Evolutionary conservation across 495 filamentous ascomycete species (phyloP), one percentile per base, ranked within the genome.

Genomic region (Hypoxylon lienhwacheense): DNA sequence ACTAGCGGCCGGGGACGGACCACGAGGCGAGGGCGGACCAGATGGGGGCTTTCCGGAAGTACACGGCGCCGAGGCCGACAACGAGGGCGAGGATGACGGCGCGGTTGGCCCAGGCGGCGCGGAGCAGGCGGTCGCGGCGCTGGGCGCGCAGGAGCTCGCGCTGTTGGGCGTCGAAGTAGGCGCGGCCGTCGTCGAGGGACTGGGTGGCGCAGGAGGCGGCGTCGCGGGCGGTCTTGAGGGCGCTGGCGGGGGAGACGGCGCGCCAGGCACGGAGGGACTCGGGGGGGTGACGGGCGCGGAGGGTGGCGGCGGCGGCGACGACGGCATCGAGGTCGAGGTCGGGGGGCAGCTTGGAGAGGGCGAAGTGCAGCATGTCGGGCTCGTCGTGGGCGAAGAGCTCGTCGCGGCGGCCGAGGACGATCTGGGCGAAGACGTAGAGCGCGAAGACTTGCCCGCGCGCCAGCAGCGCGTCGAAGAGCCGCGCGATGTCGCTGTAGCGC

Each of bases 321-420:
- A 96, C 75, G 2, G 70, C 74, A 50, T 98, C 93, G 17, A 98
- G 70, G 58, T 96, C 82, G n/a, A 97, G 77, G 7, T 88, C 85
- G 34, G 79, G 80, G 0, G 93, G 93, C 1, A 98, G 79, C 67
- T 95, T 96, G 3, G 87, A 91, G 2, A 98, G 80, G 4, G 86
- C 84, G 36, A 84, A 88, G 69, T 96, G 90, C 12, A 98, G 80
- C 84, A 98, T 96, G 64, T 97, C 95, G 8, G 90, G 88, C 65
- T 98, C 93, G 42, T 96, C 87, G 8, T 89, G 89, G 22, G 87
- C 86, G 48, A 97, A 78, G 0, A 98, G 77, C 65, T 97, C 90
- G 20, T 81, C 80, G 43, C 85, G 85, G 17, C 93, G 84, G 15
- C 83, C 81, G 8, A 95, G 76, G 16, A 97, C 81, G 45, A 96